Base-by-base conservation (phyloP, 106 monocot species). In the Ottelia alismoides region DNA sequence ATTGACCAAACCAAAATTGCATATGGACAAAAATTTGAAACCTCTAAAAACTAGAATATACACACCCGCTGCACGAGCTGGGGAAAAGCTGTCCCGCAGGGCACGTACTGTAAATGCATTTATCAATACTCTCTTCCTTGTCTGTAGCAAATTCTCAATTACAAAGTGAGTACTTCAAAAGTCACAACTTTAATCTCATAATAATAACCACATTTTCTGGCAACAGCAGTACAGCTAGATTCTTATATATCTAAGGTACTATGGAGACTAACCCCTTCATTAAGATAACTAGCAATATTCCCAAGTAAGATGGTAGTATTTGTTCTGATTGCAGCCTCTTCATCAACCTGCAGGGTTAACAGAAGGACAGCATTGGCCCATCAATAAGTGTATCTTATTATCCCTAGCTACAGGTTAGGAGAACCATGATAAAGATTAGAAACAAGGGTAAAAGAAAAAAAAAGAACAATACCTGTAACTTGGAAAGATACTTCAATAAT, bases 61-160 rank as follows among this genome's bases (percentile, higher is more conserved):
- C 64, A 66, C 82, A 66, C 96, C 96, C 72, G 96, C 96, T 28
- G 82, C 81, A 62, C 96, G 84, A 40, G 96, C 89, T 61, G 96
- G 96, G 70, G 96, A 82, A 53, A 98, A 98, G 54, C 50, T 82
- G 46, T 98, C 96, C 0, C 96, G 72, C 60, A 98, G 70, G 52
- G 96, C 96, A 67, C 96, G 84, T 20, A 88, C 85, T 40, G 89
- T 89, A 55, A 98, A 98, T 59, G 96, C 96, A 77, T 98, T 98
- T 21, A 98, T 98, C 56, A 98, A 62, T 25, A 98, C 96, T 74
- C 96, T 89, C 73, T 89, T 98, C 78, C 96, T 89, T 61, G 84
- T 98, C 96, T 98, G 81, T 58, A 76, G 5, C 24, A 65, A 22
- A 32, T 40, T 40, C 47, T 18, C 2, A 26, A 51, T 43, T 16